phyloP scores from a whole-genome alignment of 106 monocot species.

The Allium fistulosum region DNA sequence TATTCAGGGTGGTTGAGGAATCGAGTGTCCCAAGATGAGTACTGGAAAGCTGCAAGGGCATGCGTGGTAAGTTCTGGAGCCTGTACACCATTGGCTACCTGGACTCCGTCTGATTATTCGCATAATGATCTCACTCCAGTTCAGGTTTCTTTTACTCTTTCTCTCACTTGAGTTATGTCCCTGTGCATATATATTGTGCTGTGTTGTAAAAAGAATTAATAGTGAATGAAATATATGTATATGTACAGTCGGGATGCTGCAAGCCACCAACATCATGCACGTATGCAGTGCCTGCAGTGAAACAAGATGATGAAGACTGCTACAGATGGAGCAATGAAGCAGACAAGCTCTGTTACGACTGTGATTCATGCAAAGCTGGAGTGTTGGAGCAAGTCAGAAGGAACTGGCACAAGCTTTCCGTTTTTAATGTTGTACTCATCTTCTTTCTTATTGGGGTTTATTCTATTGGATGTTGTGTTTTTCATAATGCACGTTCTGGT shows the following conservation, averaged over 20 bases:
- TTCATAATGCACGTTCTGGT: constrained; percentile 57
- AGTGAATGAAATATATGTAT: background rate
- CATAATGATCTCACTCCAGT: constrained; percentile 67
- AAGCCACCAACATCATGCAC: constrained; percentile 92
- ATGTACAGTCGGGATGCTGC: constrained; percentile 81
- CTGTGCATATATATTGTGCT: background rate
- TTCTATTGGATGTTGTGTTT: constrained; percentile 88
- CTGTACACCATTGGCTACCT: constrained; percentile 46
- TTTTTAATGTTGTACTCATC: constrained; percentile 68
- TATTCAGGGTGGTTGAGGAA: constrained; percentile 71
- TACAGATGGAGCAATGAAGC: constrained; percentile 82
- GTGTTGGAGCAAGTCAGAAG: constrained; percentile 74
- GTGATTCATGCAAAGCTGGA: constrained; percentile 90
- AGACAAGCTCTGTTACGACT: constrained; percentile 67
- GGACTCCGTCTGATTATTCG: constrained; percentile 85
- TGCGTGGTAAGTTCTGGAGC: constrained; percentile 65
- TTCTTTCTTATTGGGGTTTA: constrained; percentile 69
- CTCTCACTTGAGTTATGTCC: background rate
- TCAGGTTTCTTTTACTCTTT: constrained; percentile 32
- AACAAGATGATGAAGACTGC: constrained; percentile 69
- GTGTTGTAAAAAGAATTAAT: background rate
- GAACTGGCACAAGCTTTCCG: constrained; percentile 82
- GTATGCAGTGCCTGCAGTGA: constrained; percentile 35
- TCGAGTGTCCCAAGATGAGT: constrained; percentile 27
- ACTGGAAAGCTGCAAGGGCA: constrained; percentile 44